Base-by-base conservation (phyloP, 2,329 filamentous ascomycete genomes). In the Claviceps quebecensis region DNA sequence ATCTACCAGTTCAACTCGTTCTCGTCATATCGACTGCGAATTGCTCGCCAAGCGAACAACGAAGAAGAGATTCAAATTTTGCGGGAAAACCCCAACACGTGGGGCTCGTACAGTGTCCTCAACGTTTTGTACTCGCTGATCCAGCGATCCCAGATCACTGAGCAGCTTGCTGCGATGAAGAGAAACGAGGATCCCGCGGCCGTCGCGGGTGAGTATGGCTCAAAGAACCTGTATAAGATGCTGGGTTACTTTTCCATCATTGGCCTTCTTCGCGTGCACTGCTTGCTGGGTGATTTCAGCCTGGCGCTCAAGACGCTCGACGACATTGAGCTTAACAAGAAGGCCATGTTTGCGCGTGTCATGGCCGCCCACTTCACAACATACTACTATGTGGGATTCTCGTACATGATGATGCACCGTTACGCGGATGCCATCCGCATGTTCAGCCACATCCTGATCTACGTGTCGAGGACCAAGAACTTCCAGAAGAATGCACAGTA, bases 1-100 rank as follows among this genome's bases (percentile, higher is more conserved):
- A 97, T 98, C 73, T 98, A 98, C 77, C 93, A 98, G 71, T 98
- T 98, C 78, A 96, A 98, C 78, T 94, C 90, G 54, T 98, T 98
- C 78, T 97, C 89, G 69, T 88, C 89, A 56, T 96, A 96, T 79
- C 84, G 93, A 65, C 89, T 94, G 70, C 84, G 89, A 59, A 83
- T 95, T 60, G 93, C 93, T 57, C 81, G 89, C 54, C 77, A 83
- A 76, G 75, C 81, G 69, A 74, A 86, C 69, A 95, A 91, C 69
- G 87, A 89, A 67, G 93, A 97, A 72, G 93, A 98, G 71, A 83
- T 94, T 58, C 79, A 86, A 70, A 77, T 95, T 49, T 82, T 98
- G 61, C 84, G 87, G 62, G 93, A 97, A 67, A 96, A 96, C 74
- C 93, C 91, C 54, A 96, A 97, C 75, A 96, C 90, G 47, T 98